phyloP scores from a whole-genome alignment of 2,329 filamentous ascomycete species.

The Neofusicoccum kwambonambiense region DNA sequence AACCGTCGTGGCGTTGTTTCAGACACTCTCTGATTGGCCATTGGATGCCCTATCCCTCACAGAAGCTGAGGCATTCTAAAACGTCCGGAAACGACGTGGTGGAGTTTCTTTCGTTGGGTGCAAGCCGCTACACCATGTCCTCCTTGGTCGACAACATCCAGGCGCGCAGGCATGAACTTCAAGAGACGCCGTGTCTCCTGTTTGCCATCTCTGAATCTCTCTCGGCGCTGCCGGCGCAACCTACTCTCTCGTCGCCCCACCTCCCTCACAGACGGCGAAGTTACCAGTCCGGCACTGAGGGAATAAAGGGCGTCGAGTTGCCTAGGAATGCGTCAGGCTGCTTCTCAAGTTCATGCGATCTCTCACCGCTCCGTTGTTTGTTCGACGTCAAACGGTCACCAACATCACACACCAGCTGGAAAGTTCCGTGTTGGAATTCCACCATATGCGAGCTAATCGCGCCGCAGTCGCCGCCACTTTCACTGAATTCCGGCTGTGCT shows the following conservation, averaged over 20 bases:
- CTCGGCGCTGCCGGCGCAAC: background rate
- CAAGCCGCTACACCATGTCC: background rate
- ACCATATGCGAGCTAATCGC: background rate
- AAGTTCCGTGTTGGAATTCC: background rate
- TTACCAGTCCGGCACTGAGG: background rate
- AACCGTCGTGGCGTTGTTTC: slow-evolving; percentile 2
- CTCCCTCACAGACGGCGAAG: slow-evolving; percentile 5
- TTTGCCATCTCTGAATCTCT: background rate
- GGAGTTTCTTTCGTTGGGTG: background rate
- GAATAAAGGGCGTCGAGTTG: background rate
- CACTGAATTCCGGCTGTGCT: background rate
- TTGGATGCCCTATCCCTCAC: slow-evolving; percentile 1
- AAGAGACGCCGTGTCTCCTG: background rate
- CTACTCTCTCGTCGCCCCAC: background rate
- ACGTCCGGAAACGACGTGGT: background rate
- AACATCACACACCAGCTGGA: slow-evolving; percentile 5
- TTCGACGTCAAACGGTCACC: background rate
- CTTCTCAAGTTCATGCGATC: slow-evolving; percentile 7
- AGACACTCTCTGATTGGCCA: background rate
- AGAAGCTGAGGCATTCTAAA: slow-evolving; percentile 14
- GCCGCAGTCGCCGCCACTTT: background rate
- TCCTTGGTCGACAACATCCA: background rate
- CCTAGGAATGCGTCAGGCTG: slow-evolving; percentile 5
- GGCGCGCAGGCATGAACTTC: background rate
- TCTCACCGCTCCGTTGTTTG: slow-evolving; percentile 9